Percentiles rank a stretch among this genome's conserved stretches.
phyloP scores from a whole-genome alignment of 2,329 filamentous ascomycete species.

The Ophiostoma quercus region DNA sequence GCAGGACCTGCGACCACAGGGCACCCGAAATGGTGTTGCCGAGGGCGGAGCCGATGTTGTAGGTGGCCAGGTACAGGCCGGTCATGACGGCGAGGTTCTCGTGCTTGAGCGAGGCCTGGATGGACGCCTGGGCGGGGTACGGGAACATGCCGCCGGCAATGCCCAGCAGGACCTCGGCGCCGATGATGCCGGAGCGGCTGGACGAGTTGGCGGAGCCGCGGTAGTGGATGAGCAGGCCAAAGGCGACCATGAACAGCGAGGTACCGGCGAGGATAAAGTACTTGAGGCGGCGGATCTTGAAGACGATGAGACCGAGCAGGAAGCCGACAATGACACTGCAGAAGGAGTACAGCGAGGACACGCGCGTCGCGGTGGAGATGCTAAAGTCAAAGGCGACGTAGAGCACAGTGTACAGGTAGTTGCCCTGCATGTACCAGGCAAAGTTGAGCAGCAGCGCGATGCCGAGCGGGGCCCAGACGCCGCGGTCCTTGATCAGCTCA shows the following conservation, averaged over 20 bases:
- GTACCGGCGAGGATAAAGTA: conserved; percentile 59
- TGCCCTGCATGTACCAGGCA: conserved; percentile 58
- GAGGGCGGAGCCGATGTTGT: conserved; percentile 57
- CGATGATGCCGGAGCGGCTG: conserved; percentile 54
- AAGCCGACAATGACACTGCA: conserved; percentile 54
- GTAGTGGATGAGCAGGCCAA: conserved; percentile 59
- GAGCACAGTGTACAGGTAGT: conserved; percentile 60
- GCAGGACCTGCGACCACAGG: conserved; percentile 57
- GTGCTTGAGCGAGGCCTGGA: conserved; percentile 41
- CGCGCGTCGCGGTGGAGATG: conserved; percentile 51
- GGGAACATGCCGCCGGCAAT: conserved; percentile 60
- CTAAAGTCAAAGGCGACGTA: conserved; percentile 57
- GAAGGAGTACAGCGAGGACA: conserved; percentile 55
- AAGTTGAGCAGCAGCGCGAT: conserved; percentile 54
- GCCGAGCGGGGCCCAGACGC: conserved; percentile 58
- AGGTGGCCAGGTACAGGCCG: conserved; percentile 57
- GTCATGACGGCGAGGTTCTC: conserved; percentile 59
- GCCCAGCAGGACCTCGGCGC: conserved; percentile 57
- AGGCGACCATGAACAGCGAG: conserved; percentile 57
- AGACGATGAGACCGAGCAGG: conserved; percentile 52
- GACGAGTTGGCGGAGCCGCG: conserved; percentile 46
- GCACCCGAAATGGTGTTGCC: conserved; percentile 57
- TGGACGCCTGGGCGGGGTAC: conserved; percentile 44
- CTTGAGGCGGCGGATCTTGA: conserved; percentile 55
- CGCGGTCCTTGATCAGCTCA: conserved; percentile 55